Evolutionary conservation across 2,329 filamentous ascomycete genomes (phyloP), one percentile per base, ranked within the genome.

Genomic region (Phialocephala sp.): DNA sequence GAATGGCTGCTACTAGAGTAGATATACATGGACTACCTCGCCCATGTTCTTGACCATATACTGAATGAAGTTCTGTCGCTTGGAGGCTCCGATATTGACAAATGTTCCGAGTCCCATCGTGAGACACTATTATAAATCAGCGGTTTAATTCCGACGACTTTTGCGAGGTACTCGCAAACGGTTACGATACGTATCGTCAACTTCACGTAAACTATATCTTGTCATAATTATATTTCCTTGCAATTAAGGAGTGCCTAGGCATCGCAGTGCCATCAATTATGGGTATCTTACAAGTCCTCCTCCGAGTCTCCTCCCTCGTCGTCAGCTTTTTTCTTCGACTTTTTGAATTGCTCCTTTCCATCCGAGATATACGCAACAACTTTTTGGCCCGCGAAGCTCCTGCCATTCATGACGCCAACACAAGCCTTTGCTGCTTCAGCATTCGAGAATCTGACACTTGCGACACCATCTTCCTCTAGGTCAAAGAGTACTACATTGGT

Each of bases 401-500:
- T 85, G 0, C 93, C 93, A 72, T 93, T 82, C 90, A 97, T 94
- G 55, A 88, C 76, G 72, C 87, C 76, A 47, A 94, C 87, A 76
- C 93, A 97, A 9, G 86, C 87, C 64, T 82, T 82, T 2, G 94
- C 94, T 1, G 90, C 86, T 65, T 91, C 87, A 4, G 86, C 81
- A 45, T 91, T 88, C 63, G 84, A 82, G 80, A 97, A 99, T 72
- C 91, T 89, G 68, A 99, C 91, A 62, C 89, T 94, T 9, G 94
- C 91, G 43, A 98, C 86, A 20, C 95, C 95, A 0, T 93, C 91
- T 4, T 86, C 80, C 78, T 99, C 96, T 69, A 89, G 84, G 77
- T 99, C 95, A 77, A 91, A 99, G 18, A 99, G 82, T 2, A 95
- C 89, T 47, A 98, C 92, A 75, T 96, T 97, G 37, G 93, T 97